These are phyloP conservation scores for Leishmania amazonensis DNA, from an alignment of 208 protist genomes.

Conservation along the genomic window DNA sequence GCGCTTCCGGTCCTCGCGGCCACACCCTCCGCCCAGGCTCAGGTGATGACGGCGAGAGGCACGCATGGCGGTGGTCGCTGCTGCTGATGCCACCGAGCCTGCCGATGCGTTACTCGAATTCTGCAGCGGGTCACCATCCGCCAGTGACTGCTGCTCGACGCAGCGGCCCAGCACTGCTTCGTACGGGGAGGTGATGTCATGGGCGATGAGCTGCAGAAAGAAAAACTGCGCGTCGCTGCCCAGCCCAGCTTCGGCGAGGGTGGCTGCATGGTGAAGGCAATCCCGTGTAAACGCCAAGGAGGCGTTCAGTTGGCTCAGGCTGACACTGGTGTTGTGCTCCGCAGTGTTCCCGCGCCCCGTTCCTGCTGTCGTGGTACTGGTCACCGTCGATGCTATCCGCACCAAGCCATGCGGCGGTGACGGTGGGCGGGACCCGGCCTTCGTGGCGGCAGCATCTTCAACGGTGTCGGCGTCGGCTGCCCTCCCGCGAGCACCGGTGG, in stretches of 20 bases:
- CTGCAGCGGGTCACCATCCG: background rate
- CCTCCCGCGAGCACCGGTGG: background rate
- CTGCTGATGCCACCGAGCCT: background rate
- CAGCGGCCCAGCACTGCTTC: slow-evolving; percentile 26
- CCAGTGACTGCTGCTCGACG: slow-evolving; percentile 15
- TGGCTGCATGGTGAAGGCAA: slow-evolving; percentile 26
- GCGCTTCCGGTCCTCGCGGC: slow-evolving; percentile 10
- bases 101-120: background rate
- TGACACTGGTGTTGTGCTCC: slow-evolving; percentile 2
- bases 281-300: slow-evolving; percentile 22
- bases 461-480: background rate
- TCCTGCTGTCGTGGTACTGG: background rate
- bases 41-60: background rate
- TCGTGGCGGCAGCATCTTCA: slow-evolving; percentile 1
- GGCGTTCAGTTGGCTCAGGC: slow-evolving; percentile 26
- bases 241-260: slow-evolving; percentile 26
- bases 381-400: background rate
- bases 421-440: background rate
- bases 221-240: slow-evolving; percentile 26
- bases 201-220: slow-evolving; percentile 28
- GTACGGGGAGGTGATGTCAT: slow-evolving; percentile 24
- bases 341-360: background rate
- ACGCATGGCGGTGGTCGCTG: background rate
- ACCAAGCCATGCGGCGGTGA: slow-evolving; percentile 1
- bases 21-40: background rate